Percentiles rank a stretch among this genome's conserved stretches.
These are phyloP conservation scores for Trichoderma harzianum DNA, from an alignment of 2,329 filamentous ascomycete genomes.

Conservation along the genomic window DNA sequence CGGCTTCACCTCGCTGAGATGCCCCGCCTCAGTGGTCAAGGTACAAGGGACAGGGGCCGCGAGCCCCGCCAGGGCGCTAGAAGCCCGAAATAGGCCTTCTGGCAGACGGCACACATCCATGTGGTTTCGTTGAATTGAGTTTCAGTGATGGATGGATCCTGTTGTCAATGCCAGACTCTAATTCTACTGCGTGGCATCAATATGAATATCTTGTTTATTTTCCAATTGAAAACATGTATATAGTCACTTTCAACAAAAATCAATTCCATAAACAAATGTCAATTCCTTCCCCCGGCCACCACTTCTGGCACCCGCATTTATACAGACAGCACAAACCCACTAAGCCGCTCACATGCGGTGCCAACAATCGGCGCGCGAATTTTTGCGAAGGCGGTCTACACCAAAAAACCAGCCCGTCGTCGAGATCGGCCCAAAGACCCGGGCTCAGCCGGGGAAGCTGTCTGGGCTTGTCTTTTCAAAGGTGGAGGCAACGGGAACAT, in stretches of 20 bases:
- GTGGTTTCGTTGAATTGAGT: not conserved
- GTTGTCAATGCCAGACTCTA: not conserved
- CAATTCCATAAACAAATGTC: not conserved
- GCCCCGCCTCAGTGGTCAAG: slow-evolving; percentile 3
- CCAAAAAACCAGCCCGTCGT: slow-evolving; percentile 8
- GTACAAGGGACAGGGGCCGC: not conserved
- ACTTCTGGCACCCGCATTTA: slow-evolving; percentile 1
- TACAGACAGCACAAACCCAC: not conserved
- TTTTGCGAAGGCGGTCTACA: slow-evolving; percentile 19
- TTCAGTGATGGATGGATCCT: not conserved
- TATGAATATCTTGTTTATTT: too few species aligned
- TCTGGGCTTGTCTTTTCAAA: not conserved
- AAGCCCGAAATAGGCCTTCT: not conserved
- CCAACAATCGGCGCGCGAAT: slow-evolving; percentile 17
- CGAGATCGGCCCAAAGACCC: slow-evolving; percentile 17
- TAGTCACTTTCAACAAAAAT: not conserved
- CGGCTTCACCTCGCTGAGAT: slow-evolving; percentile 6
- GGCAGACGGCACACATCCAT: not conserved
- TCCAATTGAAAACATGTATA: not conserved
- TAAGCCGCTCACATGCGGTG: slow-evolving; percentile 14
- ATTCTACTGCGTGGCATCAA: not conserved
- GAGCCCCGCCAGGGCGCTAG: slow-evolving; percentile 4
- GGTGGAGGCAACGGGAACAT: slow-evolving; percentile 6
- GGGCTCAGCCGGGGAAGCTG: slow-evolving; percentile 9
- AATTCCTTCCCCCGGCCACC: not conserved